Evolutionary conservation across 1,139 yeast species (phyloP).

Genomic region (Saccharomycopsis phalli): DNA sequence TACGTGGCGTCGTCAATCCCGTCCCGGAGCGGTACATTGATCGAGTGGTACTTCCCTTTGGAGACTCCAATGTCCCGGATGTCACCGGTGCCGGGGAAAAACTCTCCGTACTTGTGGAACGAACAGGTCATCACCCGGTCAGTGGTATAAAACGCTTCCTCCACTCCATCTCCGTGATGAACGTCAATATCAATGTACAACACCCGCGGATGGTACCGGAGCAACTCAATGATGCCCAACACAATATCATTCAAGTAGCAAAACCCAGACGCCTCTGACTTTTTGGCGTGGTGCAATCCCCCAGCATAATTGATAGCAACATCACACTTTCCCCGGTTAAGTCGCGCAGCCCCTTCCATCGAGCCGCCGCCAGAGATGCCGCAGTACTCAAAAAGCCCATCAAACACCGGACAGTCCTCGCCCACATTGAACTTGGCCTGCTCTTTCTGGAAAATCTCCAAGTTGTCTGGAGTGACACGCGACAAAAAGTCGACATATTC

Average conservation of each 20-base stretch:
- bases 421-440: constrained; percentile 94
- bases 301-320: constrained; percentile 97
- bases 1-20: constrained; percentile 89
- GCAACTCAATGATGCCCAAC: constrained; percentile 77
- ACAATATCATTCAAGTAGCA: constrained; percentile 90
- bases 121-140: constrained; percentile 97
- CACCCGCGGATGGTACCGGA: constrained; percentile 92
- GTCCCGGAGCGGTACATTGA: constrained; percentile 84
- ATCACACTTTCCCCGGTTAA: constrained; percentile 89
- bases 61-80: constrained; percentile 84
- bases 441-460: constrained; percentile 85
- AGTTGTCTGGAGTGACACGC: constrained; percentile 89
- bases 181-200: constrained; percentile 92
- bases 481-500: constrained; percentile 92
- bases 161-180: constrained; percentile 98
- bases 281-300: constrained; percentile 94
- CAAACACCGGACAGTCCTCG: constrained; percentile 95
- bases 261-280: constrained; percentile 92
- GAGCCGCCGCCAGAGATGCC: constrained; percentile 95
- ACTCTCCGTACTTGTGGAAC: constrained; percentile 94
- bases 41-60: constrained; percentile 78
- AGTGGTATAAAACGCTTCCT: constrained; percentile 93
- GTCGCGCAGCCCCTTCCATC: constrained; percentile 93
- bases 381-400: constrained; percentile 91
- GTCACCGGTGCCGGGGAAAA: constrained; percentile 95